Evolutionary conservation across 1,284 basidiomycete species (phyloP).

Genomic region (Porodaedalea pini): DNA sequence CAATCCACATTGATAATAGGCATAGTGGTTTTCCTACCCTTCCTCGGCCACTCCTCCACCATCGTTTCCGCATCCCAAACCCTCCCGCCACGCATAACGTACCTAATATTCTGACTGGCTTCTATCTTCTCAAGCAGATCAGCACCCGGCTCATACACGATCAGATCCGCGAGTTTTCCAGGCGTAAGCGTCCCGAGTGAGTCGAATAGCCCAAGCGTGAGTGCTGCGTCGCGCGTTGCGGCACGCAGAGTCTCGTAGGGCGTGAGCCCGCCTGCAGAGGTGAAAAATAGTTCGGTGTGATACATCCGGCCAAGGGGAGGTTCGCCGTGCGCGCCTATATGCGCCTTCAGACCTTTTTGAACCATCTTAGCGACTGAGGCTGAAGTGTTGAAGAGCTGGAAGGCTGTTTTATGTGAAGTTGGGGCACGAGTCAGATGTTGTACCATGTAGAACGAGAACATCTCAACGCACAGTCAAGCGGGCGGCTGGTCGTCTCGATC

Average conservation of each 20-base stretch:
- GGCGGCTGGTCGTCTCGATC: slow-evolving; percentile 58
- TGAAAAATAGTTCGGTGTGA: slow-evolving; percentile 67
- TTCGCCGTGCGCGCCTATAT: slow-evolving; percentile 76
- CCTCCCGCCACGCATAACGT: slow-evolving; percentile 59
- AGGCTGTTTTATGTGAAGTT: slow-evolving; percentile 40
- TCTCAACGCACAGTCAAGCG: slow-evolving; percentile 47
- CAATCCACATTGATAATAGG: slow-evolving; percentile 60
- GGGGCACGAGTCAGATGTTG: not conserved
- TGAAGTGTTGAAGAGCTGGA: slow-evolving; percentile 64
- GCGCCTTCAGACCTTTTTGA: slow-evolving; percentile 51
- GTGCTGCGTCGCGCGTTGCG: slow-evolving; percentile 61
- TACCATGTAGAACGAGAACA: not conserved
- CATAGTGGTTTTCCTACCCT: slow-evolving; percentile 49
- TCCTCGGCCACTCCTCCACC: slow-evolving; percentile 65
- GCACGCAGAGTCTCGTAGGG: slow-evolving; percentile 58
- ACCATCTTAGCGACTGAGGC: slow-evolving; percentile 64
- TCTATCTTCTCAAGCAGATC: slow-evolving; percentile 53
- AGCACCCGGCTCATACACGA: slow-evolving; percentile 56
- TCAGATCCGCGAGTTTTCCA: slow-evolving; percentile 66
- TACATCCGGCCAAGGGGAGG: slow-evolving; percentile 70
- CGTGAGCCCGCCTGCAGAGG: slow-evolving; percentile 50
- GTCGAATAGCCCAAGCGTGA: slow-evolving; percentile 55
- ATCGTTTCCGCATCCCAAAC: slow-evolving; percentile 64
- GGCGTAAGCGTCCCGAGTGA: slow-evolving; percentile 59
- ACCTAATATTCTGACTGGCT: slow-evolving; percentile 44